These are phyloP conservation scores for Osmanthus fragrans DNA, from an alignment of 257 asterid genomes.

Conservation along the genomic window DNA sequence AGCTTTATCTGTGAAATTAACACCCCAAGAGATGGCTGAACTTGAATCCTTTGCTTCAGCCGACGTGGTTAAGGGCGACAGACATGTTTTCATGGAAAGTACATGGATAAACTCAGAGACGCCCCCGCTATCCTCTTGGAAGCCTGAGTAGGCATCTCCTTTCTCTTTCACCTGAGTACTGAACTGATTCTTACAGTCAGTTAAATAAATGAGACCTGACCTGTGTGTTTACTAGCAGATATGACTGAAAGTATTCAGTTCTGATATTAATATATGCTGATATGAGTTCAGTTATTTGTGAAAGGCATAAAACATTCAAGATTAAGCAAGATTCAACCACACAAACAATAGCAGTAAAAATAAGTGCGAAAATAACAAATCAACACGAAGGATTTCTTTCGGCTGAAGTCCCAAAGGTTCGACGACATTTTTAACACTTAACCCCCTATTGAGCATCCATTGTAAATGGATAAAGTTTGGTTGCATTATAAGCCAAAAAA, in stretches of 20 bases:
- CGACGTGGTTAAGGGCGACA: constrained; percentile 33
- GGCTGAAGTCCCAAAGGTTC: no score
- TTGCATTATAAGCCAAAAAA: no score
- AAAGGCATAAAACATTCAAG: no score
- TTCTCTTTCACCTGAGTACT: neutral
- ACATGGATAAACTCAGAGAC: constrained; percentile 35
- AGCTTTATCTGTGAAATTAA: constrained; percentile 32
- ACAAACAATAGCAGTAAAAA: no score
- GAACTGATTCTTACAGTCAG: neutral
- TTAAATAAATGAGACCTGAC: neutral
- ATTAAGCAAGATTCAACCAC: no score
- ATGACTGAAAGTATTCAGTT: neutral
- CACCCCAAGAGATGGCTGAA: constrained; percentile 33
- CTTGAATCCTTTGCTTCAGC: constrained; percentile 34
- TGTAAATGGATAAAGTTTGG: no score
- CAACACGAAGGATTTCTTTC: no score
- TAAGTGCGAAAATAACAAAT: no score
- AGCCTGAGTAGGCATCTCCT: neutral
- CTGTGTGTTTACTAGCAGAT: neutral
- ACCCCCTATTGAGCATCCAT: no score
- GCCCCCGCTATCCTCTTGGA: constrained; percentile 37
- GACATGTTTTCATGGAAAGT: constrained; percentile 24
- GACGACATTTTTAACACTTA: no score
- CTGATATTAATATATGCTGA: neutral
- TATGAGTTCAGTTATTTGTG: neutral